Conservation (phyloP, 768 basidiomycete genomes). For the Rhizopogon sp. region DNA sequence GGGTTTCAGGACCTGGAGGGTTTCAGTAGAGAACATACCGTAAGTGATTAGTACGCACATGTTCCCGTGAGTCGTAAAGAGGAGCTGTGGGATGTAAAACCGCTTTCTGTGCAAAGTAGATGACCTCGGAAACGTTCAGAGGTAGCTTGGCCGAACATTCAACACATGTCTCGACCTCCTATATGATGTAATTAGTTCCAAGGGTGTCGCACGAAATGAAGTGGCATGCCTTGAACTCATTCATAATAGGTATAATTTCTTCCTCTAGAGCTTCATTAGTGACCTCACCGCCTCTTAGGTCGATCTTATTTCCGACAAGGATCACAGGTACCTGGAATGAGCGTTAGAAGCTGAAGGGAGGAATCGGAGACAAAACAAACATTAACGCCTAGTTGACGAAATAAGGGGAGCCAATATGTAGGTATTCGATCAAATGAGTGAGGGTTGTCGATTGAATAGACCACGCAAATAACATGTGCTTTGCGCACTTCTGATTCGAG, state of each 20-base stretch:
- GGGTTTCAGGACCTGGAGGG: constrained; percentile 79
- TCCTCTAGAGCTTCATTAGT: constrained; percentile 93
- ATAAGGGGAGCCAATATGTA: constrained; percentile 96
- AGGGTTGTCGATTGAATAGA: constrained; percentile 95
- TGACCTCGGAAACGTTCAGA: constrained; percentile 92
- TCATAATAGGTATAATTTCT: constrained; percentile 96
- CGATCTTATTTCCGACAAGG: constrained; percentile 97
- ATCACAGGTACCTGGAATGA: constrained; percentile 82
- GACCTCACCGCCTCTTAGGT: constrained; percentile 87
- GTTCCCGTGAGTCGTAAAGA: constrained; percentile 93
- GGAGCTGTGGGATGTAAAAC: constrained; percentile 96
- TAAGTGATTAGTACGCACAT: constrained; percentile 49
- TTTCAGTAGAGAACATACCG: constrained; percentile 9
- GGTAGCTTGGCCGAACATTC: constrained; percentile 93
- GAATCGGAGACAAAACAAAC: constrained; percentile 37
- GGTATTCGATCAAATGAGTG: constrained; percentile 96
- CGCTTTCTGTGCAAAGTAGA: constrained; percentile 98
- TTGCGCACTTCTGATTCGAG: constrained; percentile 94
- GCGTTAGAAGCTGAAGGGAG: background rate
- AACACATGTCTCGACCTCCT: constrained; percentile 99
- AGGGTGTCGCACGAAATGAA: background rate
- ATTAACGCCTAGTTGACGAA: constrained; percentile 93
- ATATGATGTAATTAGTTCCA: constrained; percentile 6
- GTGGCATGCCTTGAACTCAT: constrained; percentile 85
- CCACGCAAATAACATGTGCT: constrained; percentile 97